Base-by-base conservation (phyloP, 2,329 filamentous ascomycete species). In the Escovopsis weberi region DNA sequence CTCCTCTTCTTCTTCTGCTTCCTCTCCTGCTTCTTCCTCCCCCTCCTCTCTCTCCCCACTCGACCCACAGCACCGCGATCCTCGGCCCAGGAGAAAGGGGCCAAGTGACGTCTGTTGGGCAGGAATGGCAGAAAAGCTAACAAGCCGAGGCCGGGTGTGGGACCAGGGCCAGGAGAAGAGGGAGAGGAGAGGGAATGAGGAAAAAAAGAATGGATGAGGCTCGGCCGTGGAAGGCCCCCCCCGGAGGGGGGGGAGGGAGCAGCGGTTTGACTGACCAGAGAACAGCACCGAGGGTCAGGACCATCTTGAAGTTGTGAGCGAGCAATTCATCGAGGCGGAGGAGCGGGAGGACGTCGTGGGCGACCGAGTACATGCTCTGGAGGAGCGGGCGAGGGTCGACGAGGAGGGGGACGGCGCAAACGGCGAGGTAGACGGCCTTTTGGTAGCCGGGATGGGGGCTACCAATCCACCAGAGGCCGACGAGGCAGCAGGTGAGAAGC, bases 231-330 rank as follows among this genome's bases (percentile, higher is more conserved):
- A 26, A 6, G 15, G 12, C 32, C 26, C 26, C 23, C 23, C 23
- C 23, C 23, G 12, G 6, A 38, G 40, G 39, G 26, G 43, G 40
- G 37, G 26, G 40, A 38, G 45, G 35, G 39, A 41, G 43, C 36
- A 44, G 38, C 32, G 23, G 23, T 23, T 12, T 19, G 15, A 35
- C 45, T 35, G 34, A 76, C 72, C 72, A 76, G 41, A 69, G 54
- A 38, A 73, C 61, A 43, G 72, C 72, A 44, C 66, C 63, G 37
- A 72, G 64, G 37, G 68, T 72, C 45, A 76, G 55, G 40, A 73
- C 56, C 72, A 76, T 75, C 49, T 66, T 74, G 45, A 68, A 65
- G 60, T 75, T 66, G 45, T 66, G 61, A 33, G 67, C 48, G 26
- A 72, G 53, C 47, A 73, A 55, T 26, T 64, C 59, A 57, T 72